Evolutionary conservation across 768 basidiomycete species (phyloP).

Genomic region (Russula griseocarnosa): DNA sequence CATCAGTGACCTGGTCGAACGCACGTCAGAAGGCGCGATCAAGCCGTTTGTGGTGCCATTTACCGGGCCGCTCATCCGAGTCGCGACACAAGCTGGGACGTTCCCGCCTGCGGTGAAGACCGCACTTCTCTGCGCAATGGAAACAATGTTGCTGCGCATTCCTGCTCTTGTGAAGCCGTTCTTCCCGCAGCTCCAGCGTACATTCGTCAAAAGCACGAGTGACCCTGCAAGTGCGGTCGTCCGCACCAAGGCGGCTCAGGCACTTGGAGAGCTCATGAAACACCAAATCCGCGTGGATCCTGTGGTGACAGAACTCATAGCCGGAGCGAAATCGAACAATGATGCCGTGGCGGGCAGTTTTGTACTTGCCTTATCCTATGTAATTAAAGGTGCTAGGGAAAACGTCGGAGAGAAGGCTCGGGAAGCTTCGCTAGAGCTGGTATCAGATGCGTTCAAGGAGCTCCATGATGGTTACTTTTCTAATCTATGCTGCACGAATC

Average conservation of each 20-base stretch:
- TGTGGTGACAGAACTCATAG: conserved; percentile 83
- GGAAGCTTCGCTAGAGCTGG: conserved; percentile 69
- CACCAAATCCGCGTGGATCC: conserved; percentile 90
- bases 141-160: conserved; percentile 79
- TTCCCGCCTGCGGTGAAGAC: conserved; percentile 92
- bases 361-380: conserved; percentile 69
- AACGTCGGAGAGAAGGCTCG: conserved; percentile 76
- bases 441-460: conserved; percentile 75
- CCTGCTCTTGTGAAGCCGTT: conserved; percentile 92
- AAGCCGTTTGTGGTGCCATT: conserved; percentile 95
- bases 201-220: conserved; percentile 89
- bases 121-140: conserved; percentile 82
- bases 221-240: conserved; percentile 77
- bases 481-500: background rate
- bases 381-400: conserved; percentile 61
- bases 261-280: conserved; percentile 85
- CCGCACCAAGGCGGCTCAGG: conserved; percentile 75
- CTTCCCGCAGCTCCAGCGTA: conserved; percentile 96
- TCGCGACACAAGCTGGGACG: conserved; percentile 83
- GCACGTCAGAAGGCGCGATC: conserved; percentile 78
- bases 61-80: conserved; percentile 92
- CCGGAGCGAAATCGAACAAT: conserved; percentile 57
- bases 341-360: conserved; percentile 70
- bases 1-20: conserved; percentile 92
- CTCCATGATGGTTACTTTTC: conserved; percentile 53